phyloP scores from a whole-genome alignment of 305 asterid genomes.

The Andrographis paniculata region DNA sequence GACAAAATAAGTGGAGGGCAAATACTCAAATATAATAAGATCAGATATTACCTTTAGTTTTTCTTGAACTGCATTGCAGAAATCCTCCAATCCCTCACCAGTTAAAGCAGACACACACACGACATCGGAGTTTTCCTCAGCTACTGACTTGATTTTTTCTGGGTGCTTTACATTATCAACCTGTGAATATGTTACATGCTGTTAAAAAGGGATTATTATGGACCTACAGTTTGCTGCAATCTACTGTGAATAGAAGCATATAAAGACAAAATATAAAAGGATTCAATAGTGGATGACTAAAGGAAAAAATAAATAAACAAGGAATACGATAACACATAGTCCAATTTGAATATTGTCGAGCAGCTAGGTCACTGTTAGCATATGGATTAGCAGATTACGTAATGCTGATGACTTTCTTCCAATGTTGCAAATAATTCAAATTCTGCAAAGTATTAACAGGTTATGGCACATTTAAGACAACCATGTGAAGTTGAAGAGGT shows the following conservation, averaged over 20 bases:
- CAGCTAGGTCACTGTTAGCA: no score
- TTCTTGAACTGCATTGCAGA: slow-evolving; percentile 76
- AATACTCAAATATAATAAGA: no score
- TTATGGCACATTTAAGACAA: not conserved
- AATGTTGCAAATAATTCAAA: slow-evolving; percentile 2
- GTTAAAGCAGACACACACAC: slow-evolving; percentile 84
- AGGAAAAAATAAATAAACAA: no score
- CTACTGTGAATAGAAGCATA: slow-evolving; percentile 8
- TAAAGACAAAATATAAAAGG: slow-evolving; percentile 6
- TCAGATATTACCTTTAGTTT: slow-evolving; percentile 53
- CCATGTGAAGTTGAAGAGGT: slow-evolving; percentile 1
- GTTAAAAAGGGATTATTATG: no score
- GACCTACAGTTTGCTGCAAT: slow-evolving; percentile 6
- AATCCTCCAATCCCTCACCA: slow-evolving; percentile 87
- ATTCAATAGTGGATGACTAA: no score
- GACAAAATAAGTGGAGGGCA: no score
- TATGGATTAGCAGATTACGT: not conserved
- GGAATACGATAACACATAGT: no score
- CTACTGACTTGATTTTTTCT: slow-evolving; percentile 52
- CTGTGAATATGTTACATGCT: slow-evolving; percentile 31
- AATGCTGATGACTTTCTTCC: slow-evolving; percentile 2
- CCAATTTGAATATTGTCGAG: no score
- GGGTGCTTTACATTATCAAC: slow-evolving; percentile 73
- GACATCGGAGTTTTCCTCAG: slow-evolving; percentile 44
- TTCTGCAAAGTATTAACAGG: slow-evolving; percentile 3